phyloP scores from a whole-genome alignment of 306 rosid species.

The Ochetophila trinervis region DNA sequence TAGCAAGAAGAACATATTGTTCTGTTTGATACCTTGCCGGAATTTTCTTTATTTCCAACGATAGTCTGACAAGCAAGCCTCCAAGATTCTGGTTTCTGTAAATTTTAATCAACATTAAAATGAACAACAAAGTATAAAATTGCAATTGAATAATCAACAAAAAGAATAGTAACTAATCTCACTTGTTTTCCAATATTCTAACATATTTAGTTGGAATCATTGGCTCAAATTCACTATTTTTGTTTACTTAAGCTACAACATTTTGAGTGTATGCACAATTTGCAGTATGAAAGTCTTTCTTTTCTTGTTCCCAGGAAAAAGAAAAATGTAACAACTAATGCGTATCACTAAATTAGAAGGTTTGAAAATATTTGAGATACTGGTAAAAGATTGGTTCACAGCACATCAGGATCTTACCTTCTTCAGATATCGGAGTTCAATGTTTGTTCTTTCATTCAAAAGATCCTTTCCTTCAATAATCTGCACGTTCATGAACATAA shows the following conservation, averaged over 20 bases:
- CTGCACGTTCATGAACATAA: constrained; percentile 36
- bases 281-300: too few species aligned
- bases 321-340: too few species aligned
- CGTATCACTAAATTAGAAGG: too few species aligned
- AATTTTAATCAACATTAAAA: constrained; percentile 9
- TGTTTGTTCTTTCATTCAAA: constrained; percentile 86
- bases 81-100: constrained; percentile 94
- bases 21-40: constrained; percentile 68
- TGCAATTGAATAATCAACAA: background rate
- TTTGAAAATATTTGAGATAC: too few species aligned
- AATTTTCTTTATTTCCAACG: constrained; percentile 88
- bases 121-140: background rate
- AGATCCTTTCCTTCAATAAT: constrained; percentile 74
- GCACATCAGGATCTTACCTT: constrained; percentile 40
- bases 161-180: background rate
- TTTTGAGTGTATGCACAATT: background rate
- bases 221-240: background rate
- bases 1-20: constrained; percentile 15
- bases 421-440: constrained; percentile 76
- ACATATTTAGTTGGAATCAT: too few species aligned
- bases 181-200: background rate
- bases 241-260: background rate
- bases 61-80: constrained; percentile 96
- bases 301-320: too few species aligned
- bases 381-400: background rate